Evolutionary conservation across 179 eudicot species (phyloP), one percentile per base, ranked within the genome.

Genomic region (Carnegiea gigantea): DNA sequence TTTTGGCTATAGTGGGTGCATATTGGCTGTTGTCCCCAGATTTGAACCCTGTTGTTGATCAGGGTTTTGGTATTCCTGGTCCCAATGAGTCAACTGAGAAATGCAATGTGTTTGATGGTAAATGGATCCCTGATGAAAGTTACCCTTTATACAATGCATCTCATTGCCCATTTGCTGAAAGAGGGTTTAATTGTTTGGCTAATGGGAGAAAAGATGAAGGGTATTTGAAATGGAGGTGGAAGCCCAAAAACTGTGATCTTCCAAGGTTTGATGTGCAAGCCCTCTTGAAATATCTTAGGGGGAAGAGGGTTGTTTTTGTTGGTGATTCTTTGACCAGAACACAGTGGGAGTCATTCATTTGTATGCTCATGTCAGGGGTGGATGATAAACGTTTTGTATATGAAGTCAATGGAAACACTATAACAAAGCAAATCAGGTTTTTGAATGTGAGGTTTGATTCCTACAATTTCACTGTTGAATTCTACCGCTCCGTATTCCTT

Each of bases 271-370:
- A 93, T 81, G 93, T 70, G 46, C 73, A 70, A 36, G n/a, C 73
- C 46, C 46, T 70, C 82, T 24, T 49, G 59, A 33, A 77, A 2
- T 11, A 79, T 88, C 92, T 93, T 81, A 86, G 89, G 2, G 92
- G 93, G 65, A 92, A 95, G 79, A 78, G 98, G 83, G 85, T 95
- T 78, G 95, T 93, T 40, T 95, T 95, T 82, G 95, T 95, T 49
- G 98, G 98, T 15, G 98, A 95, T 83, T 95, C 98, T 23, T 83
- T 95, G 92, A 90, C 97, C 86, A 86, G 98, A 78, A 93, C 98
- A 76, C 98, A 95, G 77, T 95, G 98, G 98, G 98, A 95, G 87
- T 95, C 98, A n/a, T 87, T 95, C 89, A 86, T 95, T 83, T 95
- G 98, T 87, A 53, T 95, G 90, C 93, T 95, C 12, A 93, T 93